Evolutionary conservation across 2,329 filamentous ascomycete species (phyloP).

Genomic region (Chrysoporthe deuterocubensis): DNA sequence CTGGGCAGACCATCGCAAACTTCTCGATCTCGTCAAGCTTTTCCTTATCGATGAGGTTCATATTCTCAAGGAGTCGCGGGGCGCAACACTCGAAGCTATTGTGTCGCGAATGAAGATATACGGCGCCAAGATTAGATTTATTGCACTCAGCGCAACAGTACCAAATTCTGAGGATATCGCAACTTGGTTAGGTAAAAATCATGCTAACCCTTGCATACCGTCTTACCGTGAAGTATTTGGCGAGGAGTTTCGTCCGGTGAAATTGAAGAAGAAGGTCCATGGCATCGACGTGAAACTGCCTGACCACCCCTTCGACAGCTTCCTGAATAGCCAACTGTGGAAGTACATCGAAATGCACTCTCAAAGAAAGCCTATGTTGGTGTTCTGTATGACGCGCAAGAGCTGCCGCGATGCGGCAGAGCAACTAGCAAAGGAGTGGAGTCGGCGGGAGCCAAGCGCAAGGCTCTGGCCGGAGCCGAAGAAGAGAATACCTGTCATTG

Average conservation of each 20-base stretch:
- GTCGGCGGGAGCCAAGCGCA: constrained; percentile 48
- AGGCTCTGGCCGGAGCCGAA: constrained; percentile 68
- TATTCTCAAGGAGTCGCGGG: constrained; percentile 78
- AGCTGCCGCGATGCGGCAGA: constrained; percentile 71
- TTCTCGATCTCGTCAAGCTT: constrained; percentile 76
- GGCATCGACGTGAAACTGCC: constrained; percentile 69
- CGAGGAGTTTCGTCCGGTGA: constrained; percentile 80
- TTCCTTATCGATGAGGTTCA: constrained; percentile 90
- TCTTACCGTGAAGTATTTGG: constrained; percentile 73
- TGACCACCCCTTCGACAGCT: constrained; percentile 77
- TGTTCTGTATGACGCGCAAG: constrained; percentile 81
- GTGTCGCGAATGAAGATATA: constrained; percentile 88
- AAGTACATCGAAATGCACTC: constrained; percentile 70
- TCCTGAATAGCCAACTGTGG: constrained; percentile 67
- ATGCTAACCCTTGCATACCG: constrained; percentile 62
- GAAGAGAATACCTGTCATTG: constrained; percentile 54
- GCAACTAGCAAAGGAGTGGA: constrained; percentile 69
- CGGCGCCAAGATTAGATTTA: constrained; percentile 74
- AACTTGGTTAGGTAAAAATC: constrained; percentile 73
- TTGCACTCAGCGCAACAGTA: constrained; percentile 82
- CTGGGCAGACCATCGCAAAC: constrained; percentile 78
- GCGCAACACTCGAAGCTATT: constrained; percentile 80
- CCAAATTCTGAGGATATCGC: constrained; percentile 83
- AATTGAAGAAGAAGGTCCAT: constrained; percentile 75
- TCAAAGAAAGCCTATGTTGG: constrained; percentile 74